phyloP scores from a whole-genome alignment of 208 protist genomes.

The Leishmania tarentolae region DNA sequence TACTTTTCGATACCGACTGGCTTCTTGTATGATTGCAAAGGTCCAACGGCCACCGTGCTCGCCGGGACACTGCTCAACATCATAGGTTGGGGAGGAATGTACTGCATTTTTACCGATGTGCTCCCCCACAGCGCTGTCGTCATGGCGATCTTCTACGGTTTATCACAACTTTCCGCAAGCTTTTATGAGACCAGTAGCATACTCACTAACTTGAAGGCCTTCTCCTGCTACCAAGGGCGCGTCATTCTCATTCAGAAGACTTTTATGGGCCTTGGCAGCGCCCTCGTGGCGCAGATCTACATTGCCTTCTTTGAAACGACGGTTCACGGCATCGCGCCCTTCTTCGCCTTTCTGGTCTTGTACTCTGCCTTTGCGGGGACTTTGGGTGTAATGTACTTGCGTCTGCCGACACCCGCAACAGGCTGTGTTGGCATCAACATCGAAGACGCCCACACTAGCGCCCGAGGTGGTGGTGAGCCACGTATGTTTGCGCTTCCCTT shows the following conservation, averaged over 20 bases:
- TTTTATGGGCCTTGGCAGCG: conserved; percentile 85
- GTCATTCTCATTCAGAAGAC: conserved; percentile 88
- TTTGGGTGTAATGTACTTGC: conserved; percentile 54
- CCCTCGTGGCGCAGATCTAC: conserved; percentile 75
- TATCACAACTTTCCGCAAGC: conserved; percentile 83
- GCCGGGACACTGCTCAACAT: conserved; percentile 64
- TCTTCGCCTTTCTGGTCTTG: conserved; percentile 65
- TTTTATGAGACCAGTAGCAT: conserved; percentile 83
- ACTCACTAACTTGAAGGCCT: conserved; percentile 75
- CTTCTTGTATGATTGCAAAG: conserved; percentile 70
- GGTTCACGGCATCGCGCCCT: conserved; percentile 46
- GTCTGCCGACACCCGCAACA: conserved; percentile 48
- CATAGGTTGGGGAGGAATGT: conserved; percentile 75
- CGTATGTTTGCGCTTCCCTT: conserved; percentile 64
- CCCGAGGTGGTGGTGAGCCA: conserved; percentile 58
- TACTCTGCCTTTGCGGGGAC: conserved; percentile 61
- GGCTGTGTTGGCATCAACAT: conserved; percentile 74
- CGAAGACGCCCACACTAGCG: conserved; percentile 40
- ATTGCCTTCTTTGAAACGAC: conserved; percentile 67
- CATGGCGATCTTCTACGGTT: conserved; percentile 71
- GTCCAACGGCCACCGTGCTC: conserved; percentile 53
- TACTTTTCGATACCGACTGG: conserved; percentile 86
- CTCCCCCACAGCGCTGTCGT: conserved; percentile 41
- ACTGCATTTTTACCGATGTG: conserved; percentile 62
- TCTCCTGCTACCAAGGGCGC: conserved; percentile 76